phyloP scores from a whole-genome alignment of 495 filamentous ascomycete species.

The Lasiosphaeriaceae sp. region DNA sequence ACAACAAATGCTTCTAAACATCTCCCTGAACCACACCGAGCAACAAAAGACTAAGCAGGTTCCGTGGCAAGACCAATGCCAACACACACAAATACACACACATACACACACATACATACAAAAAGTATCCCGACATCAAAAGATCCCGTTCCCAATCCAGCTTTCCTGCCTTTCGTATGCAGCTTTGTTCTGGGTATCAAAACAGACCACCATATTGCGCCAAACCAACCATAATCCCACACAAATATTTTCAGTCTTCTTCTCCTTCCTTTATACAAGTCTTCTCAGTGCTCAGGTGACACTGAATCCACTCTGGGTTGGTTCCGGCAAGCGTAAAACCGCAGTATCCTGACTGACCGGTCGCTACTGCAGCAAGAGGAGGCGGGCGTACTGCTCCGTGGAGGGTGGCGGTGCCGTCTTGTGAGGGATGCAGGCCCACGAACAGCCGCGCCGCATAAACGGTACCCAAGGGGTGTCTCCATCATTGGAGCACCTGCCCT shows the following conservation, averaged over 20 bases:
- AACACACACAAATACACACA: no score
- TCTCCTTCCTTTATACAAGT: neutral
- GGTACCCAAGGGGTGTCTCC: conserved; percentile 45
- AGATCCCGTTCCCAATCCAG: no score
- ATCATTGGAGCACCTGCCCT: neutral
- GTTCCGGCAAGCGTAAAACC: neutral
- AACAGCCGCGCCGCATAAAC: conserved; percentile 62
- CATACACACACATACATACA: no score
- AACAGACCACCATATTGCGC: no score
- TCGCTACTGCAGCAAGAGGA: neutral
- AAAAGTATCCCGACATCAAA: no score
- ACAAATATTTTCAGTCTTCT: neutral
- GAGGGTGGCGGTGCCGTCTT: conserved; percentile 1
- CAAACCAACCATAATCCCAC: no score
- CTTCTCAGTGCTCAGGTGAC: neutral
- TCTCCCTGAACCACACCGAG: neutral
- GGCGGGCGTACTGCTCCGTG: neutral
- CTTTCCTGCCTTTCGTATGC: no score
- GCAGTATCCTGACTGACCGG: neutral
- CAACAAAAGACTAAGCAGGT: neutral
- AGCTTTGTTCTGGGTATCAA: no score
- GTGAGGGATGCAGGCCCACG: conserved; percentile 57
- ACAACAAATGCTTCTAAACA: neutral
- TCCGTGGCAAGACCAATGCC: no score
- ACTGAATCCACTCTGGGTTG: neutral